Evolutionary conservation across 176 grass and related monocot genomes (phyloP), one percentile per base, ranked within the genome.

Genomic region (Tuctoria greenei): DNA sequence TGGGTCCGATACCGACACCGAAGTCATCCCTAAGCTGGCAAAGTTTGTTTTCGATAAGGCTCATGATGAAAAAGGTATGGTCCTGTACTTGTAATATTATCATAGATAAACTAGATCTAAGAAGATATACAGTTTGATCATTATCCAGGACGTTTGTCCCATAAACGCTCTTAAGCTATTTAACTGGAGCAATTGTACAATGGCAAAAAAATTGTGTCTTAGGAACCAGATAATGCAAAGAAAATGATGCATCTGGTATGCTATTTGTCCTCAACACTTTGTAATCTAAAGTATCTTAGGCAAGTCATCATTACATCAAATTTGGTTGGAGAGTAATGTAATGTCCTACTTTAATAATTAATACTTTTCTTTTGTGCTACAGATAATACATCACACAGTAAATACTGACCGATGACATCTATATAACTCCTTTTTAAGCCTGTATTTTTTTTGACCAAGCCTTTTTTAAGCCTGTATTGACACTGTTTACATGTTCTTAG

Each of bases 1-100:
- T 77, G 88, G 87, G 47, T 98, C 95, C 76, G 95, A 98, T 68
- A 94, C 95, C 44, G 91, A 98, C 47, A 97, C 94, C 71, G 94
- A 97, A 92, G 91, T 93, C 57, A 97, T 97, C 46, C 91, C 94
- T 27, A 97, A 97, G 75, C 76, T 98, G 59, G 95, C 95, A 71
- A 94, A 98, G 54, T 94, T 88, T n/a, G 91, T 98, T 41, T 97
- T 98, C 79, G 95, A 98, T 87, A 75, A 94, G 71, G 82, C 84
- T 36, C 72, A 79, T 77, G 86, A 97, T 81, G 88, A 61, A 69
- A 65, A 88, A 90, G 95, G 95, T 98, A 87, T 73, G 23, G 21
- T 5, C 72, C 8, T 56, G 46, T 60, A 39, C 36, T 25, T 49
- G 7, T 26, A 52, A 39, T 69, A 47, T 13, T 83, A 4, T 20